Base-by-base conservation (phyloP, 805 yeast genomes). In the Komagataella kurtzmanii region DNA sequence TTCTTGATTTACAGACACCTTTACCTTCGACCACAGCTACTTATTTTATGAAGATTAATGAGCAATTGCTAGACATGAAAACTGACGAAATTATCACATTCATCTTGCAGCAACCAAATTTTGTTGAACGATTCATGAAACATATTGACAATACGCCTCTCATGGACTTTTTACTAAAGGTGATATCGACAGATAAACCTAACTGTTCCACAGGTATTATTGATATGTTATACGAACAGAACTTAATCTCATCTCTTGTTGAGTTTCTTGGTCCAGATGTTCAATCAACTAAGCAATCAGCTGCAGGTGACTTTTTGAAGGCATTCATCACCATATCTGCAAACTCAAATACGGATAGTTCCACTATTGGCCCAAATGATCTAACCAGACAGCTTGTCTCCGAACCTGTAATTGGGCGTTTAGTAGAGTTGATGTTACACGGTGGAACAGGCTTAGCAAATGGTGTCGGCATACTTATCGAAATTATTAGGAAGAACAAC, bases 281-380 rank as follows among this genome's bases (percentile, higher is more conserved):
- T 45, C 72, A 83, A 7, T 77, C 90, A 8, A 77, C 86, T 47
- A 81, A 81, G 49, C 98, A 93, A 65, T 82, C 93, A 17, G 95
- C 98, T 0, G 95, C 96, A 0, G 95, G 96, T 19, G 99, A 93
- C 63, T 93, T 93, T 62, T 71, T 93, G 51, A 93, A 93, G 63
- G 97, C 98, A 0, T 81, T 93, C 60, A 85, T 93, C 43, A 85
- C 97, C 2, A 87, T 93, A 36, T 88, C 97, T 46, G 96, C 97
- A 6, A 93, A 91, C 61, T 88, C 95, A 6, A 88, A 86, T 54
- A 85, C 88, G 47, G 88, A 88, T 53, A 90, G 87, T 56, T 85
- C 96, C 2, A 86, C 95, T 7, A 87, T 93, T 51, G 99, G 99
- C 1, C 98, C 99, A 1, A 93, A 93, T 62, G 97, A 88, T 62